Evolutionary conservation across 805 yeast genomes (phyloP), one percentile per base, ranked within the genome.

Genomic region (Ogataea philodendri): DNA sequence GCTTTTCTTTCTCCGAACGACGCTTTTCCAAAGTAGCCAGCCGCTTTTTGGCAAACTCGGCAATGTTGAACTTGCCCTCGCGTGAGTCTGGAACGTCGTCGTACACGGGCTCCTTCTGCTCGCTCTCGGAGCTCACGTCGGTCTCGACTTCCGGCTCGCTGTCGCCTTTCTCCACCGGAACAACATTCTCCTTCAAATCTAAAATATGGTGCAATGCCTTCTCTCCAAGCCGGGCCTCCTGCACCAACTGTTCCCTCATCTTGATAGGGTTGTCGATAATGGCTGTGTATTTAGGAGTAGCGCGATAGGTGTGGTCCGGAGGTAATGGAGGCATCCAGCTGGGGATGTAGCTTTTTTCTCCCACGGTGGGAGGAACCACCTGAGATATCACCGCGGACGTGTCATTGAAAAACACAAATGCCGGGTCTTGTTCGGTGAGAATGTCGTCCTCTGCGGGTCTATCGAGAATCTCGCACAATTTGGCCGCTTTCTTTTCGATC

Each of bases 291-390:
- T 71, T 70, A 0, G 95, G 83, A 0, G 96, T 84, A 37, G 79
- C 74, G 58, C 76, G 78, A 56, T 83, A 90, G 0, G 97, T 90
- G 59, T 89, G 94, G 51, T 87, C 95, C 0, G 97, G 96, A 1
- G 98, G 98, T 18, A 90, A 68, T 9, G 78, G 77, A 0, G 98
- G 98, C 48, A 90, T 63, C 80, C 88, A 88, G 5, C 63, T 54
- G 0, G 94, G 94, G 6, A 85, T 70, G 41, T 76, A 75, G 5
- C 57, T 54, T 30, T 63, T 63, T 22, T 58, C 46, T 17, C 58
- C 53, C 15, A 66, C 62, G 1, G 62, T 57, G 22, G 80, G 62
- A 37, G 80, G 88, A 9, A 81, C 73, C 16, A 84, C 65, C 31
- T 70, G 64, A 3, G 76, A 66, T 3, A 51, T 44, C 3, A 77